These are phyloP conservation scores for Hypoxylon lienhwacheense DNA, from an alignment of 495 filamentous ascomycete genomes.

Conservation along the genomic window DNA sequence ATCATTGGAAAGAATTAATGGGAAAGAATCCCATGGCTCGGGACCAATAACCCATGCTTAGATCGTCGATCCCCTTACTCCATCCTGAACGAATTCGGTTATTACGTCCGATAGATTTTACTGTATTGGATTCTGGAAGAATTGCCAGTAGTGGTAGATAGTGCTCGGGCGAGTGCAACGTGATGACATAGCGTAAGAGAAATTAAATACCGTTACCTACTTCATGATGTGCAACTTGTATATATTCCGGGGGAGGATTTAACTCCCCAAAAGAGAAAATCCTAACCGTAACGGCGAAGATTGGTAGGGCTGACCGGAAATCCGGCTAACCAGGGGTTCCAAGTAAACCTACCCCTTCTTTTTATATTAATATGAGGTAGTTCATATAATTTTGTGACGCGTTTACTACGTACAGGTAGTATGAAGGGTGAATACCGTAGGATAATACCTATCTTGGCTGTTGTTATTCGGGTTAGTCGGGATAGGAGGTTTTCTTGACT, in stretches of 20 bases:
- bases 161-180: constrained; percentile 13
- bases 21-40: constrained; percentile 32
- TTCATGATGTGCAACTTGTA: no score
- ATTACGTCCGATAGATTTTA: constrained; percentile 29
- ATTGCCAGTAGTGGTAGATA: constrained; percentile 20
- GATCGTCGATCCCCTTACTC: constrained; percentile 36
- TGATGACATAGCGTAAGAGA: constrained; percentile 16
- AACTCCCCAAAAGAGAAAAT: constrained; percentile 4
- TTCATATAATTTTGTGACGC: no score
- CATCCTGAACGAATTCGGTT: constrained; percentile 30
- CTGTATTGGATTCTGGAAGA: constrained; percentile 27
- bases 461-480: no score
- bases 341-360: not conserved
- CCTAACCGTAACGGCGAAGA: no score
- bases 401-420: no score
- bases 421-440: no score
- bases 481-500: no score
- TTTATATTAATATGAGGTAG: no score
- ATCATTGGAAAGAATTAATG: constrained; percentile 33
- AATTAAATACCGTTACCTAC: not conserved
- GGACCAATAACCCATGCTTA: constrained; percentile 33
- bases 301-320: constrained; percentile 24
- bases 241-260: constrained; percentile 1
- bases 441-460: no score
- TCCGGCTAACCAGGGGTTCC: not conserved